Conservation (phyloP, 371 early-diverging fungal genomes). For the Mucor piriformis region DNA sequence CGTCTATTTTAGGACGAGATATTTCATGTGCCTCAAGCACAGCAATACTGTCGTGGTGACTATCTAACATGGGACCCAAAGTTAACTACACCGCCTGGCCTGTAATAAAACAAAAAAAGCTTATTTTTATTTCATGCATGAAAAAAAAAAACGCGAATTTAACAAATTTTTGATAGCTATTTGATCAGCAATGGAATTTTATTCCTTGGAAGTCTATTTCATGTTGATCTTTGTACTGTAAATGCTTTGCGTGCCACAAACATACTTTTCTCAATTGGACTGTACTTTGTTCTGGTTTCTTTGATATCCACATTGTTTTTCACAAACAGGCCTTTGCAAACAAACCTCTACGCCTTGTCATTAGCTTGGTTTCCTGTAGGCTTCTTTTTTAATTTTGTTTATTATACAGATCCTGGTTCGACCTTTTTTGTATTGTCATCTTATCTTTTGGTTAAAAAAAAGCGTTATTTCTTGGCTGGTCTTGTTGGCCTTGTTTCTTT, state of each 20-base stretch:
- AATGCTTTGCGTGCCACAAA: constrained; percentile 63
- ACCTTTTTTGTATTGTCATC: constrained; percentile 76
- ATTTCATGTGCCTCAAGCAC: constrained; percentile 93
- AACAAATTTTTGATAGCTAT: constrained; percentile 38
- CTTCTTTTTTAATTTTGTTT: constrained; percentile 84
- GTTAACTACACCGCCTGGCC: constrained; percentile 95
- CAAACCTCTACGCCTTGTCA: constrained; percentile 53
- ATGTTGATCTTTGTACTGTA: constrained; percentile 47
- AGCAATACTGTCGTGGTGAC: constrained; percentile 77
- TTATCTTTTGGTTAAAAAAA: constrained; percentile 60
- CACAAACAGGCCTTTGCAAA: background rate
- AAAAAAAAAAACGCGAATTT: too few relatives aligned
- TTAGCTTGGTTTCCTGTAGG: constrained; percentile 77
- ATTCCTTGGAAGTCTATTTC: constrained; percentile 11
- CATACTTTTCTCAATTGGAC: constrained; percentile 52
- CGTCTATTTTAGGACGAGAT: constrained; percentile 78
- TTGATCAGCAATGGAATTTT: constrained; percentile 41
- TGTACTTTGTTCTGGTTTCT: constrained; percentile 48
- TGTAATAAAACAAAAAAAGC: constrained; percentile 60
- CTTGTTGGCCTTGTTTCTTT: constrained; percentile 61
- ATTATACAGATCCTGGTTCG: constrained; percentile 92
- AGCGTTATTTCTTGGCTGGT: constrained; percentile 55
- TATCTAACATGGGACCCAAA: constrained; percentile 87
- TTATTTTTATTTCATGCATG: background rate
- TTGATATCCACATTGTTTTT: constrained; percentile 47